These are phyloP conservation scores for Castanopsis chinensis DNA, from an alignment of 306 rosid genomes.

Conservation along the genomic window DNA sequence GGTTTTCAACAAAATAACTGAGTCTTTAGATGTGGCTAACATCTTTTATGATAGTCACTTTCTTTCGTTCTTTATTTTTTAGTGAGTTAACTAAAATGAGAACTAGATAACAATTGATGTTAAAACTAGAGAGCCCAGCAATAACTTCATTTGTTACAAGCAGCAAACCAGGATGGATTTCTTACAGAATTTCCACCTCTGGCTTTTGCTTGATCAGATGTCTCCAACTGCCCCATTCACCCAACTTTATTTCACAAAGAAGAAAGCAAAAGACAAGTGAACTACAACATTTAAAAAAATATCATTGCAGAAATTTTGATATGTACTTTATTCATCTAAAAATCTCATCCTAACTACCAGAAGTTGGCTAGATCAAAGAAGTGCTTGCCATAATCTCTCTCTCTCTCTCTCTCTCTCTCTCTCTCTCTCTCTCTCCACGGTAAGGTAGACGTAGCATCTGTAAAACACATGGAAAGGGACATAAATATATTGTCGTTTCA, in stretches of 20 bases:
- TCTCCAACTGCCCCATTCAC: conserved; percentile 87
- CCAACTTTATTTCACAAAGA: conserved; percentile 79
- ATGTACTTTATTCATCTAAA: conserved; percentile 4
- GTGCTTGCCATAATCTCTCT: not conserved
- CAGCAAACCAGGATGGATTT: not conserved
- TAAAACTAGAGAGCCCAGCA: not conserved
- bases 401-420: not conserved
- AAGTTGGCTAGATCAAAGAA: not conserved
- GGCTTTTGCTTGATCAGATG: conserved; percentile 77
- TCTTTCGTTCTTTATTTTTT: no score
- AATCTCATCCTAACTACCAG: not conserved
- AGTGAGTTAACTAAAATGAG: not conserved
- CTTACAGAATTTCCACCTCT: conserved; percentile 86
- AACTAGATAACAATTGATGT: not conserved
- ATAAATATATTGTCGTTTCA: not conserved
- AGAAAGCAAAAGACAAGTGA: conserved; percentile 20
- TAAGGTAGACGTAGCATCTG: not conserved
- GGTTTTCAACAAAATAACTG: not conserved
- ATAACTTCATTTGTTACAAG: not conserved
- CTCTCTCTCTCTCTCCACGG: not conserved
- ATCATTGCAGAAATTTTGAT: conserved; percentile 7
- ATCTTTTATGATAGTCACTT: not conserved
- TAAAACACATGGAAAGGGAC: no score
- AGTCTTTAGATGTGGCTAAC: not conserved
- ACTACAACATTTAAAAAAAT: conserved; percentile 6